Evolutionary conservation across 1,284 basidiomycete genomes (phyloP).

Genomic region (Cryptococcus hybrid): DNA sequence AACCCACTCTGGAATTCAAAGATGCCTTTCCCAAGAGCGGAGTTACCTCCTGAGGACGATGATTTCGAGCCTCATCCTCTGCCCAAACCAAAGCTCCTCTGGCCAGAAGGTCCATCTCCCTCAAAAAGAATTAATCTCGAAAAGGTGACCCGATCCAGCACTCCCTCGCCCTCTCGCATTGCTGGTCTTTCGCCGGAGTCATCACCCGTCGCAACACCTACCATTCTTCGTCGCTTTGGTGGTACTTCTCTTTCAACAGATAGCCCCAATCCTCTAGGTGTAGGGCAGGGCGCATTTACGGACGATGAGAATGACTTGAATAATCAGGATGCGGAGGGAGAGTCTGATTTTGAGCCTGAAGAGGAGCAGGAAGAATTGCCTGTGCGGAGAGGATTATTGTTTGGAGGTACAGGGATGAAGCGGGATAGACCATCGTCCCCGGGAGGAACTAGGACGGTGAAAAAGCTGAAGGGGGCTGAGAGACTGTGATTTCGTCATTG

Average conservation of each 20-base stretch:
- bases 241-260: not conserved
- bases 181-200: constrained; percentile 9
- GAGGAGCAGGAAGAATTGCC: constrained; percentile 18
- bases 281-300: constrained; percentile 6
- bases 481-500: not conserved
- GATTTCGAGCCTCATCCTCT: constrained; percentile 43
- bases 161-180: constrained; percentile 5
- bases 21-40: constrained; percentile 23
- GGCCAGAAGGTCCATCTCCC: constrained; percentile 25
- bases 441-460: not conserved
- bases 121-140: constrained; percentile 6
- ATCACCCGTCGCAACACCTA: constrained; percentile 13
- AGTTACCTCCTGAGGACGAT: constrained; percentile 30
- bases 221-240: constrained; percentile 6
- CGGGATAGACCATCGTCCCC: not conserved
- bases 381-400: constrained; percentile 27
- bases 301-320: constrained; percentile 17
- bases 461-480: constrained; percentile 8
- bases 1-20: constrained; percentile 36
- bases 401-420: constrained; percentile 13
- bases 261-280: constrained; percentile 1
- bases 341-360: constrained; percentile 1
- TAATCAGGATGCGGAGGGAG: constrained; percentile 3
- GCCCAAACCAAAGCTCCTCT: constrained; percentile 39
- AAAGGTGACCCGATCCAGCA: not conserved